Evolutionary conservation across 2,329 filamentous ascomycete genomes (phyloP).

Genomic region (Trichophyton benhamiae): DNA sequence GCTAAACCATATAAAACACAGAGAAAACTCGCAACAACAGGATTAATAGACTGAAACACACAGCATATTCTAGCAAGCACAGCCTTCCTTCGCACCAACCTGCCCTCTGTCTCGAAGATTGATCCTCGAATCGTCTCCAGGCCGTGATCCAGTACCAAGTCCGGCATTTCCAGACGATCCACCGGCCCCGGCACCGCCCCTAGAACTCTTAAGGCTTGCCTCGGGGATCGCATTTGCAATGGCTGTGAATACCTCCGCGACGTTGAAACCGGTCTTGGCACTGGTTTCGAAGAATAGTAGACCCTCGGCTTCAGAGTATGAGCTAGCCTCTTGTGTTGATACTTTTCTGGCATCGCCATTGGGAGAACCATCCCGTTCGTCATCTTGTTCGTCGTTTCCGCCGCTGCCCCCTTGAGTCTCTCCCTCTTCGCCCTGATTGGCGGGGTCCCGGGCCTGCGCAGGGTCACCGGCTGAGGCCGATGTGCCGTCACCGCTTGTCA

Average conservation of each 20-base stretch:
- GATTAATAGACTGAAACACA: too few species aligned
- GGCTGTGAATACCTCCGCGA: constrained; percentile 90
- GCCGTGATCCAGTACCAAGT: constrained; percentile 42
- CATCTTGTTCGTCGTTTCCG: constrained; percentile 28
- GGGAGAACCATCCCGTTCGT: constrained; percentile 39
- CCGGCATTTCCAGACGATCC: constrained; percentile 42
- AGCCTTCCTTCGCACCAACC: constrained; percentile 73
- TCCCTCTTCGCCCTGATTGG: constrained; percentile 39
- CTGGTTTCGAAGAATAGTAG: constrained; percentile 96
- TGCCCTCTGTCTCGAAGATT: constrained; percentile 66
- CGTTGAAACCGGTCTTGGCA: constrained; percentile 90
- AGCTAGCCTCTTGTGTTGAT: constrained; percentile 76
- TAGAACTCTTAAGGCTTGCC: constrained; percentile 80
- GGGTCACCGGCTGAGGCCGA: not conserved
- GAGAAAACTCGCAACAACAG: not conserved
- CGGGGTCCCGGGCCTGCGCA: constrained; percentile 64
- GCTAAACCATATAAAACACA: not conserved
- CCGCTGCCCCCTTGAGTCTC: constrained; percentile 22
- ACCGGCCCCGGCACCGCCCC: constrained; percentile 52
- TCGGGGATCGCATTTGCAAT: constrained; percentile 98
- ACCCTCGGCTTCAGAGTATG: constrained; percentile 88
- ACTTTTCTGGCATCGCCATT: constrained; percentile 72
- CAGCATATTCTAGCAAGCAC: constrained; percentile 59
- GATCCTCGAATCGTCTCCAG: constrained; percentile 51
- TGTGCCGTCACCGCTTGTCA: constrained; percentile 63